Percentiles rank a stretch among this genome's conserved stretches.
Conservation (phyloP, 2,329 filamentous ascomycete species). For the Cercospora nicotianae region DNA sequence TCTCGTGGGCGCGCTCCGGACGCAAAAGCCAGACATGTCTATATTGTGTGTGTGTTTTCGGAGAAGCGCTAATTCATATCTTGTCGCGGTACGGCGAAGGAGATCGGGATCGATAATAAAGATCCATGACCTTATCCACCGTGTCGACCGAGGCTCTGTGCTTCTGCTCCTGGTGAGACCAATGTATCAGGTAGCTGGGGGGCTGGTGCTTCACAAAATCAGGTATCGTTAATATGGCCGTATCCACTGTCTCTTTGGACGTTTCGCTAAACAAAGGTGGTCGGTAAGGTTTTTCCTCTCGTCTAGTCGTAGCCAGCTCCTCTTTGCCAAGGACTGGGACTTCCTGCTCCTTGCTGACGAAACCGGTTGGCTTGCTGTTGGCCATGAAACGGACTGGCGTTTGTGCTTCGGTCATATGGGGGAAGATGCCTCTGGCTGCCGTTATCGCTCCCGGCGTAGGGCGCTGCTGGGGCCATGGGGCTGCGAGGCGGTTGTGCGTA, state of each 20-base stretch:
- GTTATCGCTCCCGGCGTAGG: slow-evolving; percentile 46
- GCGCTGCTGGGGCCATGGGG: slow-evolving; percentile 49
- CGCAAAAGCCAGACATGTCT: background rate
- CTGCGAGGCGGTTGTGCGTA: slow-evolving; percentile 48
- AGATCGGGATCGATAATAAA: slow-evolving; percentile 17
- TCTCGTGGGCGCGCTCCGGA: background rate
- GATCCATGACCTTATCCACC: slow-evolving; percentile 22
- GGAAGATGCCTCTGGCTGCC: slow-evolving; percentile 42
- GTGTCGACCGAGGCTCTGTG: slow-evolving; percentile 20
- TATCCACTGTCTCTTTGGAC: slow-evolving; percentile 26
- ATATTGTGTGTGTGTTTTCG: background rate
- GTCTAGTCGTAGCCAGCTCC: slow-evolving; percentile 63
- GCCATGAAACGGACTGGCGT: slow-evolving; percentile 34
- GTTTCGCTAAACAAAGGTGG: slow-evolving; percentile 22
- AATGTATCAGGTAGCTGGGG: slow-evolving; percentile 7
- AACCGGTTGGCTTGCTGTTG: slow-evolving; percentile 26
- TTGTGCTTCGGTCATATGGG: slow-evolving; percentile 41
- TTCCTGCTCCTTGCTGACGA: slow-evolving; percentile 42
- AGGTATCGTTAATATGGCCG: slow-evolving; percentile 25
- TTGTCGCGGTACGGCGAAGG: background rate
- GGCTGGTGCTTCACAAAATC: slow-evolving; percentile 12
- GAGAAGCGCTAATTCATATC: background rate
- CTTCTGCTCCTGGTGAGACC: slow-evolving; percentile 4
- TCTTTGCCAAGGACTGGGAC: slow-evolving; percentile 63
- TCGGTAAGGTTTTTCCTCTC: slow-evolving; percentile 5